A percentile compares a stretch with the other conserved stretches of the same genome.
These are phyloP conservation scores for Zoysia pacifica DNA, from an alignment of 176 grass and related monocot genomes.

Conservation along the genomic window DNA sequence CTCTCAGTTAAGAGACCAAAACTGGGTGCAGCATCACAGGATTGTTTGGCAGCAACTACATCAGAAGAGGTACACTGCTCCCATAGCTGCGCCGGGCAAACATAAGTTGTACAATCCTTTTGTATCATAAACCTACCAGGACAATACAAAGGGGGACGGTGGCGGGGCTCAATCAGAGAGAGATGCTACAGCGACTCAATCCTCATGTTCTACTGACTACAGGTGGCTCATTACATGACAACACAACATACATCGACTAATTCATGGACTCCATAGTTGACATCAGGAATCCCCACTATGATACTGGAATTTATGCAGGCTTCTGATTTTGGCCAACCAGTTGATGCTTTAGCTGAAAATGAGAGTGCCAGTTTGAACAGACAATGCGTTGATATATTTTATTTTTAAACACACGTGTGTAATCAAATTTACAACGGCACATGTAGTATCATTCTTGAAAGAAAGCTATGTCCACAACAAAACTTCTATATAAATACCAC, in stretches of 20 bases:
- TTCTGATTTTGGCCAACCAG: slow-evolving; percentile 26
- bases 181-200: slow-evolving; percentile 20
- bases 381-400: slow-evolving; percentile 5
- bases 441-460: neutral
- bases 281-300: slow-evolving; percentile 1
- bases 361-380: slow-evolving; percentile 32
- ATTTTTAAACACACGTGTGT: neutral
- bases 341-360: slow-evolving; percentile 46
- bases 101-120: slow-evolving; percentile 33
- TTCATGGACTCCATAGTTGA: slow-evolving; percentile 2
- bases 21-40: slow-evolving; percentile 23
- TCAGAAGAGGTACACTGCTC: neutral
- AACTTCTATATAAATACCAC: slow-evolving; percentile 9
- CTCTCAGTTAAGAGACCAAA: slow-evolving; percentile 31
- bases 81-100: slow-evolving; percentile 7
- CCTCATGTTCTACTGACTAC: slow-evolving; percentile 1
- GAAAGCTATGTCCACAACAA: neutral
- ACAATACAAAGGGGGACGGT: neutral
- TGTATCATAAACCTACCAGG: slow-evolving; percentile 22
- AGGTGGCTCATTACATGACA: slow-evolving; percentile 39
- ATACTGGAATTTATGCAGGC: slow-evolving; percentile 26
- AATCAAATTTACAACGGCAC: neutral
- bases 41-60: slow-evolving; percentile 35
- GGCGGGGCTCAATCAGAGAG: neutral
- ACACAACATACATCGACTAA: neutral